Base-by-base conservation (phyloP, 352 stramenopile species). In the Pythium folliculosum region DNA sequence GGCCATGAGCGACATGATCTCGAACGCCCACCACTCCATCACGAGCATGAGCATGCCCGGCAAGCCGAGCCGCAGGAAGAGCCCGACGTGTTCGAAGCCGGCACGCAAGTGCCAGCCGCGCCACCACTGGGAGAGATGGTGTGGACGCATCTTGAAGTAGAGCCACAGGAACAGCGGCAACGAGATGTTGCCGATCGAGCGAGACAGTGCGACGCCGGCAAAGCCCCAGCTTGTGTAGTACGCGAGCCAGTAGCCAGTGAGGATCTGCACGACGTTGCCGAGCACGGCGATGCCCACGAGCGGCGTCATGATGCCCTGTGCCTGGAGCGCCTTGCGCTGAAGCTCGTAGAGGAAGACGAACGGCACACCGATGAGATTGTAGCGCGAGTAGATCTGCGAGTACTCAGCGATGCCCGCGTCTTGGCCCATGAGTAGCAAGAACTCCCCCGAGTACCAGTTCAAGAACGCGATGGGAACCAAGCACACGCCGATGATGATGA, bases 301-400 rank as follows among this genome's bases (percentile, higher is more conserved):
- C 19, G 86, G 86, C 1, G 71, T 65, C 9, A 86, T 78, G 63
- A 92, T 85, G 63, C 89, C 89, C 60, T 89, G 76, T 14, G 86
- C 81, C 49, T 95, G 84, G n/a, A 84, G 69, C 6, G 87, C 63
- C 63, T 93, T 93, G 51, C 84, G 76, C 23, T 81, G 61, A 35
- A 92, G 69, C 66, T 95, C 84, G 59, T 93, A 96, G n/a, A 76
- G 37, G 55, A 89, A 93, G 0, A 91, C 61, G 53, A 90, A 91
- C 10, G 87, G 89, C 23, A 94, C 56, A 19, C 86, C 84, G 37
- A 88, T 73, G 1, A 94, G 44, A 3, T 77, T 81, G 67, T 77
- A 77, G 10, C 68, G 64, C 17, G 75, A 77, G 67, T 90, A 92
- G 25, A 84, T 50, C 13, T 78, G 77, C 10, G 85, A 79, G 50